Evolutionary conservation across 2,329 filamentous ascomycete genomes (phyloP).

Genomic region (Neonectria sp.): DNA sequence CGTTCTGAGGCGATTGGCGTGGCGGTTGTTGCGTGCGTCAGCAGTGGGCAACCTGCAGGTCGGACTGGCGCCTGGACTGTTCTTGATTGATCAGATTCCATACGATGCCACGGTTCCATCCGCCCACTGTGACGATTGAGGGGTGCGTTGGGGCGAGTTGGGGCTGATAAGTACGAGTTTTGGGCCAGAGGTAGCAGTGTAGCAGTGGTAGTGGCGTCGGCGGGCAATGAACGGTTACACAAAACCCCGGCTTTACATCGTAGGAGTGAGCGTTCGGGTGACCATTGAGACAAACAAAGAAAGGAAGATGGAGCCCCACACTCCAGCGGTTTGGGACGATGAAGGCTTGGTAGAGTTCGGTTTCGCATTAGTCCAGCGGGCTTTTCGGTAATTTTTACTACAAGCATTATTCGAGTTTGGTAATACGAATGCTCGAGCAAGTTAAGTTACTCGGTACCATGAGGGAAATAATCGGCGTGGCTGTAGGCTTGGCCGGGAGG

Average conservation of each 20-base stretch:
- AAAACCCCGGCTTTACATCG: conserved; percentile 10
- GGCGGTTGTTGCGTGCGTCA: conserved; percentile 40
- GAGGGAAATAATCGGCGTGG: conserved; percentile 4
- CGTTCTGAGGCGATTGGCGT: conserved; percentile 24
- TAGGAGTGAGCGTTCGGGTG: background rate
- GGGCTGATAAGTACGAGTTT: conserved; percentile 29
- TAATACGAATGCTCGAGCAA: too few species aligned
- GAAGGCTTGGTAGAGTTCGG: background rate
- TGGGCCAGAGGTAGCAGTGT: background rate
- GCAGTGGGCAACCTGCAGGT: conserved; percentile 43
- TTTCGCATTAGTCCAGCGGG: background rate
- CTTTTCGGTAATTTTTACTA: background rate
- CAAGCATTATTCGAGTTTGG: background rate
- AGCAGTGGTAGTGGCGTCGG: conserved; percentile 20
- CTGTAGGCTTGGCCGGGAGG: background rate
- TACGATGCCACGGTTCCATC: conserved; percentile 44
- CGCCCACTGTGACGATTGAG: conserved; percentile 26
- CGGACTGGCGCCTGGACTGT: conserved; percentile 37
- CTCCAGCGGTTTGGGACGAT: background rate
- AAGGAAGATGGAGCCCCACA: conserved; percentile 4
- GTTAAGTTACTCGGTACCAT: too few species aligned
- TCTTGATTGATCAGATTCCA: conserved; percentile 43
- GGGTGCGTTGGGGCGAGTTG: conserved; percentile 24
- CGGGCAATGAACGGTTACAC: conserved; percentile 18
- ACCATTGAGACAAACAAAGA: background rate